These are phyloP conservation scores for Trichoderma semiorbis DNA, from an alignment of 2,329 filamentous ascomycete genomes.

Conservation along the genomic window DNA sequence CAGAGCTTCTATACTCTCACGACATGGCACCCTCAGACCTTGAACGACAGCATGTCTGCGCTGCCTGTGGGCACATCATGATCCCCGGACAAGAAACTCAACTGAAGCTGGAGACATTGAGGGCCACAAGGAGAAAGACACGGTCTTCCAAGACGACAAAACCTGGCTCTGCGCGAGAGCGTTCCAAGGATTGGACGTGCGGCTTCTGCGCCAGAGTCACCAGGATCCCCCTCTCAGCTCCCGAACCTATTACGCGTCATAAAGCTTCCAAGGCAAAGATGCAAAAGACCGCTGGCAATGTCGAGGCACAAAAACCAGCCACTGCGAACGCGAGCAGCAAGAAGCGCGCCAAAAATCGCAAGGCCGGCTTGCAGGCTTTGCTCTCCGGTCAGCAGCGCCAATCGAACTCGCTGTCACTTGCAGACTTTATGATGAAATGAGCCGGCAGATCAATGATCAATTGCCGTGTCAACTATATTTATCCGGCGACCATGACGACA, in stretches of 20 bases:
- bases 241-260: constrained; percentile 31
- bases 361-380: constrained; percentile 63
- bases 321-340: constrained; percentile 58
- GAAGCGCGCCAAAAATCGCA: constrained; percentile 62
- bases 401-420: constrained; percentile 47
- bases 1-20: constrained; percentile 47
- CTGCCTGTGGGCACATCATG: constrained; percentile 59
- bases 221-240: constrained; percentile 37
- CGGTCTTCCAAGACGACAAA: background rate
- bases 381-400: constrained; percentile 50
- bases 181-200: constrained; percentile 37
- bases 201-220: constrained; percentile 45
- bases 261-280: background rate
- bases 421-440: constrained; percentile 50
- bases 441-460: background rate
- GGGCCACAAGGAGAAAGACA: background rate
- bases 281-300: background rate
- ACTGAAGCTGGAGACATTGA: constrained; percentile 37
- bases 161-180: constrained; percentile 11
- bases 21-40: constrained; percentile 43
- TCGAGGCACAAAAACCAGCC: constrained; percentile 24
- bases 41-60: constrained; percentile 55
- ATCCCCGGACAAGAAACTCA: constrained; percentile 46
- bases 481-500: background rate
- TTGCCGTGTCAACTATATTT: background rate